Evolutionary conservation across 768 basidiomycete genomes (phyloP).

Genomic region (Auriscalpium vulgare): DNA sequence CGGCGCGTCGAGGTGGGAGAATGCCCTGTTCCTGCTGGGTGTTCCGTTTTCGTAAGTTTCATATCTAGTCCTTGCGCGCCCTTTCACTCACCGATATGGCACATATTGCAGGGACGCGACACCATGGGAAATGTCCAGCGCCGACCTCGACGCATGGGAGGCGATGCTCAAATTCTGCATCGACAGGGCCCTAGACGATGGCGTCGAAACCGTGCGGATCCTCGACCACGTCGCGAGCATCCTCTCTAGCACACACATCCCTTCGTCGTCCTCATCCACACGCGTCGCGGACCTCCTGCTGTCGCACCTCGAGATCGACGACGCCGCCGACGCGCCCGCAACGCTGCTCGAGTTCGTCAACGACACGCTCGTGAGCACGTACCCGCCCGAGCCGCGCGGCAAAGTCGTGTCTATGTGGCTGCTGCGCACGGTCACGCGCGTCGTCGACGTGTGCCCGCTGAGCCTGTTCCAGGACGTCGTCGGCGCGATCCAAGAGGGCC

Average conservation of each 20-base stretch:
- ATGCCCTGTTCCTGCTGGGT: constrained; percentile 42
- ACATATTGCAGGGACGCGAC: constrained; percentile 13
- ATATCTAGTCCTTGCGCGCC: background rate
- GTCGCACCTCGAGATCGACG: constrained; percentile 41
- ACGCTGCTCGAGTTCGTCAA: constrained; percentile 52
- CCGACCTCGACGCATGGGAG: constrained; percentile 56
- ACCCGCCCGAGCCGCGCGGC: constrained; percentile 55
- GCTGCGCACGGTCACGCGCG: constrained; percentile 42
- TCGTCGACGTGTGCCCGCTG: constrained; percentile 49
- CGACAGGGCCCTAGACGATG: constrained; percentile 53
- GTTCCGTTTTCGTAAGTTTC: constrained; percentile 55
- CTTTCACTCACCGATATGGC: background rate
- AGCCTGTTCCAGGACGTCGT: constrained; percentile 39
- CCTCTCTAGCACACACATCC: constrained; percentile 32
- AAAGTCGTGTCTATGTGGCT: constrained; percentile 55
- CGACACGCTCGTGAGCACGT: constrained; percentile 49
- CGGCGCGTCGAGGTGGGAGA: constrained; percentile 40
- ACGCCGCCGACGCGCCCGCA: constrained; percentile 45
- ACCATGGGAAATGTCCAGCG: constrained; percentile 44
- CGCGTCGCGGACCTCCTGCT: constrained; percentile 59
- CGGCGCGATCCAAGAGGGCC: constrained; percentile 42
- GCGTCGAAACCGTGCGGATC: constrained; percentile 42
- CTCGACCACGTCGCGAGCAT: constrained; percentile 48
- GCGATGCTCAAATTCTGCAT: constrained; percentile 42
- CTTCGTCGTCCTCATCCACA: constrained; percentile 33